Evolutionary conservation across 371 early-diverging fungal species (phyloP), one percentile per base, ranked within the genome.

Genomic region (Actinomortierella wolfii): DNA sequence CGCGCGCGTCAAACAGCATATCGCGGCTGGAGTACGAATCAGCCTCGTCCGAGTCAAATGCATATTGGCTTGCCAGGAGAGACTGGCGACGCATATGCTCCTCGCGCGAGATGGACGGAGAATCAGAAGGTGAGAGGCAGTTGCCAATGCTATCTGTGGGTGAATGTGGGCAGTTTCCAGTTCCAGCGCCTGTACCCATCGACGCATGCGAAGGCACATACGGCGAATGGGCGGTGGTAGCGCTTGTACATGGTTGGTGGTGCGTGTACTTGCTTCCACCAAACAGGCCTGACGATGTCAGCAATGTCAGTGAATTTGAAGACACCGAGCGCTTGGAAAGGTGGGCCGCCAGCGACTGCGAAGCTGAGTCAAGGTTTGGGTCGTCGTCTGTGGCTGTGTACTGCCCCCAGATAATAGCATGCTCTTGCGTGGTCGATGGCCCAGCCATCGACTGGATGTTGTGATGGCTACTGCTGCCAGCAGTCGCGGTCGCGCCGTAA

Each of bases 71-170:
- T 0, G 64, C 34, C 40, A 39, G 50, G 1, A 69, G 49, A 15
- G 48, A 52, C 11, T 56, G 70, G 4, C 64, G 54, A 0, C 70
- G 59, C 64, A 69, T 69, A 49, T 59, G 29, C n/a, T 64, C 61
- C 28, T 64, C 70, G 11, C 70, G 70, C 1, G 70, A 59, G 54
- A 64, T 60, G 14, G 64, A 51, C 1, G 64, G 70, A 1, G 70
- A 69, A 28, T 69, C 70, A 6, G 34, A 34, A 20, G 70, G 70
- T 18, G 70, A 46, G 41, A 69, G 70, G 29, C 42, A 69, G 43
- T 69, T 64, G 13, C 70, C 70, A 24, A 60, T 68, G n/a, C 60
- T 68, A 20, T 69, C 71, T 6, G 56, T 51, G 3, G 57, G 55
- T 0, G 58, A 57, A 18, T 43, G 34, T 34, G 34, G 34, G 34